These are phyloP conservation scores for Starmerella asiatica DNA, from an alignment of 805 yeast species.

Conservation along the genomic window DNA sequence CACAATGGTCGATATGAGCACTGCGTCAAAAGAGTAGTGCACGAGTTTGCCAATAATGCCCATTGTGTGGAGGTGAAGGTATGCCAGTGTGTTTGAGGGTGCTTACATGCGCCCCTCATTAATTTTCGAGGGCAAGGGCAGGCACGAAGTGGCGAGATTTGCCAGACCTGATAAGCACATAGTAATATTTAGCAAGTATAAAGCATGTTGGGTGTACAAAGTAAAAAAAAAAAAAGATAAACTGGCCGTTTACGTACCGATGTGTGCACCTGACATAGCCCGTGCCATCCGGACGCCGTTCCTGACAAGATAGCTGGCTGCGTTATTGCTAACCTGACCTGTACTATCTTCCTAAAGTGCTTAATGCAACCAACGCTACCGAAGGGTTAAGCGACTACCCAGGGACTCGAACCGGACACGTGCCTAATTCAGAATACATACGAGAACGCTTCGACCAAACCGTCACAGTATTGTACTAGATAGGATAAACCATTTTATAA, in stretches of 20 bases:
- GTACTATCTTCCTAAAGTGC: conserved; percentile 21
- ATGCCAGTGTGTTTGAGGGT: too few relatives aligned
- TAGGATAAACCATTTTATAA: neutral
- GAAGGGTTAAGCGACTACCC: conserved; percentile 19
- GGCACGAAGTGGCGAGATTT: too few relatives aligned
- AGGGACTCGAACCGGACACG: conserved; percentile 27
- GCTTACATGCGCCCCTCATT: too few relatives aligned
- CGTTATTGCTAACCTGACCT: conserved; percentile 26
- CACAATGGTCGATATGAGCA: conserved; percentile 62
- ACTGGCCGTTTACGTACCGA: conserved; percentile 5
- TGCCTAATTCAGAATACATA: conserved; percentile 12
- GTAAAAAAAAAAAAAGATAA: too few relatives aligned
- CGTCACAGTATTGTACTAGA: conserved; percentile 4
- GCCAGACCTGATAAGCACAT: too few relatives aligned
- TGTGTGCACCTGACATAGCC: conserved; percentile 8
- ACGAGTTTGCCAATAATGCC: conserved; percentile 41
- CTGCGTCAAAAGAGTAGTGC: conserved; percentile 65
- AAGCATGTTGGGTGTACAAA: too few relatives aligned
- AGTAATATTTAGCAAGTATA: too few relatives aligned
- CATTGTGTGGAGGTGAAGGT: too few relatives aligned
- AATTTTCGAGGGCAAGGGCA: too few relatives aligned
- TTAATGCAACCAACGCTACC: conserved; percentile 19
- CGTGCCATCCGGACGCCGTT: conserved; percentile 26
- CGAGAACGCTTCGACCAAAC: conserved; percentile 18
- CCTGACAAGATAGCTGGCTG: conserved; percentile 23